Percentiles rank a stretch among this genome's conserved stretches.
phyloP scores from a whole-genome alignment of 768 basidiomycete species.

The Amanita pseudoporphyria region DNA sequence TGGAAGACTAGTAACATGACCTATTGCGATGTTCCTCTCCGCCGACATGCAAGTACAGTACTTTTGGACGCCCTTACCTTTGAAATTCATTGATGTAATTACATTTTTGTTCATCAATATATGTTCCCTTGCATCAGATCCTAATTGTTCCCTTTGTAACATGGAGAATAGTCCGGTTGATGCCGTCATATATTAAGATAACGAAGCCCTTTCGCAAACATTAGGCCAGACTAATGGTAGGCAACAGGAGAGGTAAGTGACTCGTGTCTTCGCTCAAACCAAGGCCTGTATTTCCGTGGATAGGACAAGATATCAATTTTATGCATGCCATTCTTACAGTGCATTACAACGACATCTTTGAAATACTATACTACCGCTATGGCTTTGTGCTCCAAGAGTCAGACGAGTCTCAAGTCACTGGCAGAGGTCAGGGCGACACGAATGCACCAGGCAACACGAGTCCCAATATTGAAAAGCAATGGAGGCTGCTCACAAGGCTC shows the following conservation, averaged over 20 bases:
- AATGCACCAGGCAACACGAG: too few relatives aligned
- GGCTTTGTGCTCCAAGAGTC: not conserved
- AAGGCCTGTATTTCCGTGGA: not conserved
- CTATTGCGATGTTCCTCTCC: not conserved
- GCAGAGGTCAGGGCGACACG: not conserved
- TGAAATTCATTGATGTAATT: too few relatives aligned
- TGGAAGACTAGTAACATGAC: not conserved
- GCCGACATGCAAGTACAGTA: not conserved
- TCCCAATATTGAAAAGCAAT: not conserved
- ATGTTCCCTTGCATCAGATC: not conserved
- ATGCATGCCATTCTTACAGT: not conserved
- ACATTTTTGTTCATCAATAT: not conserved
- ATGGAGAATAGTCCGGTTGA: not conserved
- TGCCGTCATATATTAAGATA: too few relatives aligned
- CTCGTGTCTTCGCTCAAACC: not conserved
- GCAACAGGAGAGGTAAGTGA: not conserved
- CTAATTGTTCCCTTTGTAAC: too few relatives aligned
- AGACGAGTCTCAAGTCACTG: not conserved
- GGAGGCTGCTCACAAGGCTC: not conserved
- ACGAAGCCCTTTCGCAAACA: too few relatives aligned
- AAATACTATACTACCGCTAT: slow-evolving; percentile 1
- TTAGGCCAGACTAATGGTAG: too few relatives aligned
- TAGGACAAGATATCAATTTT: not conserved
- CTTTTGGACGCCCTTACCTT: too few relatives aligned
- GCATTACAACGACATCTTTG: not conserved